Conservation (phyloP, 2,329 filamentous ascomycete species). For the Aureobasidium sp. region DNA sequence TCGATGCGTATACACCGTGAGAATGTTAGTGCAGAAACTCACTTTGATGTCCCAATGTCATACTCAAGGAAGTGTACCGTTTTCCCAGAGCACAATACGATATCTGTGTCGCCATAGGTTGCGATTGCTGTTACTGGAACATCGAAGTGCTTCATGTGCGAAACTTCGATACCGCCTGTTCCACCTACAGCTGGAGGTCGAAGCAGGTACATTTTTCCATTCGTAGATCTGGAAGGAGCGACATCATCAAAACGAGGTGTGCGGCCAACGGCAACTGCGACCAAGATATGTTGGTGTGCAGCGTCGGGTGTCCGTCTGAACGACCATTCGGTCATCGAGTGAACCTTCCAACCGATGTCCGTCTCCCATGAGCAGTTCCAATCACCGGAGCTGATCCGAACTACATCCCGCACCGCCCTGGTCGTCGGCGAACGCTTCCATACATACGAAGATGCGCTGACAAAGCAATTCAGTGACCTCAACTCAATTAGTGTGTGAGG, state of each 20-base stretch:
- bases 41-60: slow-evolving; percentile 13
- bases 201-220: slow-evolving; percentile 40
- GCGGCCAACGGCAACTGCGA: slow-evolving; percentile 47
- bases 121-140: slow-evolving; percentile 49
- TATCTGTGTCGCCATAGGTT: slow-evolving; percentile 47
- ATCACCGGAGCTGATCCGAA: background rate
- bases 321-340: slow-evolving; percentile 56
- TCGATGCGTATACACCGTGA: no score
- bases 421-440: slow-evolving; percentile 21
- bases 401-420: background rate
- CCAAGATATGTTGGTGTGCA: slow-evolving; percentile 43
- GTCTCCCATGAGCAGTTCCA: slow-evolving; percentile 32
- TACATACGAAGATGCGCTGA: slow-evolving; percentile 37
- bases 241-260: background rate
- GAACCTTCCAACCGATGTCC: slow-evolving; percentile 49
- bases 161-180: slow-evolving; percentile 32
- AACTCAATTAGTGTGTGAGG: slow-evolving; percentile 37
- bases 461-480: slow-evolving; percentile 35
- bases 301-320: slow-evolving; percentile 27
- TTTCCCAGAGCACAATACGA: slow-evolving; percentile 40
- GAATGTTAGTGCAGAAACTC: background rate
- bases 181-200: slow-evolving; percentile 33
- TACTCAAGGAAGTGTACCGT: slow-evolving; percentile 37
- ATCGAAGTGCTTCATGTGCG: slow-evolving; percentile 25
- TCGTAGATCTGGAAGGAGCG: slow-evolving; percentile 14